Evolutionary conservation across 2,329 filamentous ascomycete species (phyloP), one percentile per base, ranked within the genome.

Genomic region (Ophiostoma perfectum): DNA sequence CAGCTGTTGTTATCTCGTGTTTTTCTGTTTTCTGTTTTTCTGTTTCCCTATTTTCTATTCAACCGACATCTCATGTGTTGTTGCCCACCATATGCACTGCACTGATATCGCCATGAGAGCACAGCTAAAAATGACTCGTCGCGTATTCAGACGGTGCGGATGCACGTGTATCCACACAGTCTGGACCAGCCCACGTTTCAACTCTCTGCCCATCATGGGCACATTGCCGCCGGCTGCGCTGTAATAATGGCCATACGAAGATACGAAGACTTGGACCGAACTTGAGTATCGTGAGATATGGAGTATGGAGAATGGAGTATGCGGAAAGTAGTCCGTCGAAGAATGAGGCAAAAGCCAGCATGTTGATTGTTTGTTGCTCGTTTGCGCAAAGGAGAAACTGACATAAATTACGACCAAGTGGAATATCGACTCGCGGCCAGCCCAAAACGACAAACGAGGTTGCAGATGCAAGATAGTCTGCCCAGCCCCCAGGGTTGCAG

Each of bases 111-210:
- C 8, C 16, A 18, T 7, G 16, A 14, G 44, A 47, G 45, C 45
- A 47, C 49, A 27, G 27, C 60, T 42, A 64, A 65, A 65, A 39
- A 65, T 65, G 64, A 65, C 64, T 65, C 44, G 64, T 65, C 64
- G 64, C 8, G 14, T n/a, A 12, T 52, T 64, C 11, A 39, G 18
- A 42, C 38, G 60, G 41, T 27, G 8, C 44, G 52, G 14, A 52
- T 47, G 44, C 64, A 55, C 3, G 18, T 55, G 44, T 44, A 36
- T 14, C 44, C 64, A 65, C 64, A 36, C 18, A 38, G 64, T 47
- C 64, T 39, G 44, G 9, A 41, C 44, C 64, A 52, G 64, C 64
- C 64, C 45, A 65, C 18, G 64, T 41, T 65, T 65, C 42, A 64
- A 44, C 60, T 27, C 42, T 64, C 16, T 45, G 41, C 62, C 62